phyloP scores from a whole-genome alignment of 2,329 filamentous ascomycete species.

The Colletotrichum sansevieriae region DNA sequence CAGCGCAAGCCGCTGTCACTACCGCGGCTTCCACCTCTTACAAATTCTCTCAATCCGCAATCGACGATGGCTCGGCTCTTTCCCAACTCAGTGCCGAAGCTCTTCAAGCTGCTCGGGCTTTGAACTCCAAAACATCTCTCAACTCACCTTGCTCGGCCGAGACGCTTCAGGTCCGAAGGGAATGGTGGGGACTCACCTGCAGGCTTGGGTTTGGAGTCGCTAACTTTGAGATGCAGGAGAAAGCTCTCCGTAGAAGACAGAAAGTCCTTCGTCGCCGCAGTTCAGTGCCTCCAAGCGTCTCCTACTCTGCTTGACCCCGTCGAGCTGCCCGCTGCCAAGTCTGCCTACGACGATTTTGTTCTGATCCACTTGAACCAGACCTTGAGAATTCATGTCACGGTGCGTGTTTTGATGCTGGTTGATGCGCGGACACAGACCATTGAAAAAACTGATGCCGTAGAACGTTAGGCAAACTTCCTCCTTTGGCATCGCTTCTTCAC shows the following conservation, averaged over 20 bases:
- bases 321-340: slow-evolving; percentile 19
- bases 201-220: not conserved
- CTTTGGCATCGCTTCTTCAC: slow-evolving; percentile 45
- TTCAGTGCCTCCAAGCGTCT: slow-evolving; percentile 29
- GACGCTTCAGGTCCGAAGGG: slow-evolving; percentile 29
- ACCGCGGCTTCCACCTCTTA: not conserved
- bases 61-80: slow-evolving; percentile 26
- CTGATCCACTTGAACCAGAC: slow-evolving; percentile 41
- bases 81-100: slow-evolving; percentile 12
- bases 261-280: slow-evolving; percentile 27
- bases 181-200: slow-evolving; percentile 18
- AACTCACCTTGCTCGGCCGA: slow-evolving; percentile 23
- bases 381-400: slow-evolving; percentile 31
- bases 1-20: slow-evolving; percentile 4
- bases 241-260: slow-evolving; percentile 25
- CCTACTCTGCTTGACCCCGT: slow-evolving; percentile 24
- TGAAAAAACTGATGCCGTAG: not conserved
- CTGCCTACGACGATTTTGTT: slow-evolving; percentile 42
- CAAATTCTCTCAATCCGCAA: slow-evolving; percentile 23
- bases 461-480: slow-evolving; percentile 34
- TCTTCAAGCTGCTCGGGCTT: slow-evolving; percentile 12
- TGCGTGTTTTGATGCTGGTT: not conserved
- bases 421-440: not conserved
- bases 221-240: slow-evolving; percentile 1
- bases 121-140: not conserved